Base-by-base conservation (phyloP, 352 stramenopile species). In the Phytophthora cactorum region DNA sequence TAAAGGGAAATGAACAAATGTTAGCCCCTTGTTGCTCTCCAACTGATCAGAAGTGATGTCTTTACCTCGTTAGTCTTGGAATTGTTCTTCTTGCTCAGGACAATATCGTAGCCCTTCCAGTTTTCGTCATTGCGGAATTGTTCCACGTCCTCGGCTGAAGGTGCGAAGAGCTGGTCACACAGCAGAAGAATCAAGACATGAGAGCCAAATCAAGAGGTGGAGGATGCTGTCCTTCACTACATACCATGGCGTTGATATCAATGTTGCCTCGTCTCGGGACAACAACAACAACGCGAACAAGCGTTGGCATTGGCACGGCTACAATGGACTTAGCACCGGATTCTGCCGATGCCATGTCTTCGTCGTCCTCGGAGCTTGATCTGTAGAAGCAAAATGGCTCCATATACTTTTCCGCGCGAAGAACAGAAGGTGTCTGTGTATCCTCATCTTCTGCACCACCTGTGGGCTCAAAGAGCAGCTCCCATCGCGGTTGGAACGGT, bases 361-460 rank as follows among this genome's bases (percentile, higher is more conserved):
- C 53, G 2, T 50, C 22, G 36, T 46, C n/a, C 1, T 52, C 44
- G 10, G 8, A 32, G 2, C n/a, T 55, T 8, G 62, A 39, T 27
- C 39, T 29, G 39, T 78, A 84, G 53, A 94, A 96, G 29, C 68
- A 74, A 34, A 95, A 96, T 1, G 86, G 79, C 54, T 81, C 38
- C 82, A 93, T 92, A 68, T 93, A 93, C 41, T 68, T 71, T 5
- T 72, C 69, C 0, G 77, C 78, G 11, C 88, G 84, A 41, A 94
- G 64, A 12, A 93, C 86, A 47, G 84, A 93, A 12, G 77, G 55
- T 32, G 36, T 12, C 12, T 58, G n/a, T 14, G 4, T 41, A 27
- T 34, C 9, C 12, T 63, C 36, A 22, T 59, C 55, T 22, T 64
- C 38, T 22, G 22, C 22, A 22, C 22, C 22, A 22, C 22, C 22